Conservation (phyloP, 2,329 filamentous ascomycete genomes). For the Fusarium camptoceras region DNA sequence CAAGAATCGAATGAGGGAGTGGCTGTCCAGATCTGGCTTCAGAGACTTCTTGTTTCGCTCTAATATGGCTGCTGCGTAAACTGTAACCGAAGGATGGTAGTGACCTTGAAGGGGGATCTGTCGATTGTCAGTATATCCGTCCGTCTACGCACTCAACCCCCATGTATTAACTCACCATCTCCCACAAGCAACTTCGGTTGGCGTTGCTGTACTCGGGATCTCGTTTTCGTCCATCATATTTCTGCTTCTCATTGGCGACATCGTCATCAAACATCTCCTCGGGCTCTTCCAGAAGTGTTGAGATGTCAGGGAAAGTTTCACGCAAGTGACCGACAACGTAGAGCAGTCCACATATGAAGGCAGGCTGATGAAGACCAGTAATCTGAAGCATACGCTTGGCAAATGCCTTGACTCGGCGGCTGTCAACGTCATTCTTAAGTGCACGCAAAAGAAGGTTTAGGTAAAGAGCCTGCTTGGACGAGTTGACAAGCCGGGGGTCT, state of each 20-base stretch:
- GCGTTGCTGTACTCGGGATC: conserved; percentile 93
- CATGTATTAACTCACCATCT: conserved; percentile 69
- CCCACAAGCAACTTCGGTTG: conserved; percentile 94
- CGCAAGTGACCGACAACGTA: conserved; percentile 88
- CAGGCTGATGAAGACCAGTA: conserved; percentile 86
- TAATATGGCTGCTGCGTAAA: conserved; percentile 81
- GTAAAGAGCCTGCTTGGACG: conserved; percentile 95
- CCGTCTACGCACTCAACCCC: neutral
- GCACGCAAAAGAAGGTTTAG: conserved; percentile 91
- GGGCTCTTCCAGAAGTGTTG: conserved; percentile 81
- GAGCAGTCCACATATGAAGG: conserved; percentile 92
- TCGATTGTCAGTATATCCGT: conserved; percentile 34
- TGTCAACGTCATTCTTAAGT: conserved; percentile 89
- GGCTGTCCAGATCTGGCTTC: conserved; percentile 90
- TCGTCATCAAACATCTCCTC: conserved; percentile 78
- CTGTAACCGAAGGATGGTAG: conserved; percentile 91
- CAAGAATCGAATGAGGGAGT: conserved; percentile 93
- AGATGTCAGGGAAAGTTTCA: conserved; percentile 81
- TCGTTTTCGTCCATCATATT: conserved; percentile 90
- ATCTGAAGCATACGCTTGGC: conserved; percentile 93
- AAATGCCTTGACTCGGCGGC: conserved; percentile 94
- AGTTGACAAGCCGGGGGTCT: conserved; percentile 86
- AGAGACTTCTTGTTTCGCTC: conserved; percentile 77
- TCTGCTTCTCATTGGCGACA: conserved; percentile 52
- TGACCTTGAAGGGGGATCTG: conserved; percentile 66